A percentile compares a stretch with the other conserved stretches of the same genome.
These are phyloP conservation scores for Isabelozyma gotoi DNA, from an alignment of 805 yeast genomes.

Conservation along the genomic window DNA sequence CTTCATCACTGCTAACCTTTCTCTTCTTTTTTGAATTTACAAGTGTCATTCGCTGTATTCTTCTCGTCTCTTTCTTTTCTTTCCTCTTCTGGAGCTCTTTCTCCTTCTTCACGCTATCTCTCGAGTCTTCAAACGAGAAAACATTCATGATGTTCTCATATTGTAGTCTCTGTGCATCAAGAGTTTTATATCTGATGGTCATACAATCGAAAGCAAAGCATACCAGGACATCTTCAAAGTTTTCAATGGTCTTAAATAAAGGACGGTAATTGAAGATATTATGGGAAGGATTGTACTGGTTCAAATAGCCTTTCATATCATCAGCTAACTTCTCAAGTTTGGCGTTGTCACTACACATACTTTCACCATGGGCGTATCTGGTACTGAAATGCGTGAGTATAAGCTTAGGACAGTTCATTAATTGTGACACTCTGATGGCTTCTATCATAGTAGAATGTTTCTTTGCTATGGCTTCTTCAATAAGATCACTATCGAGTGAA, in stretches of 20 bases:
- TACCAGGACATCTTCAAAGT: slow-evolving; percentile 32
- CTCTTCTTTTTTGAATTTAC: slow-evolving; percentile 19
- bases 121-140: slow-evolving; percentile 19
- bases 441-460: slow-evolving; percentile 88
- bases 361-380: slow-evolving; percentile 54
- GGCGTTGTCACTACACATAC: slow-evolving; percentile 22
- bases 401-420: slow-evolving; percentile 70
- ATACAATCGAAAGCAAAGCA: slow-evolving; percentile 43
- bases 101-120: slow-evolving; percentile 7
- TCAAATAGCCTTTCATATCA: slow-evolving; percentile 29
- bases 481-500: slow-evolving; percentile 77
- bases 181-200: slow-evolving; percentile 26
- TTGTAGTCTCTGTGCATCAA: slow-evolving; percentile 25
- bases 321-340: slow-evolving; percentile 20
- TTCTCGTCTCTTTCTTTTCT: slow-evolving; percentile 29
- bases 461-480: slow-evolving; percentile 76
- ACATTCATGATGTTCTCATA: slow-evolving; percentile 24
- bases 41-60: slow-evolving; percentile 26
- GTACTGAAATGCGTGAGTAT: slow-evolving; percentile 92
- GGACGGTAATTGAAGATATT: slow-evolving; percentile 21
- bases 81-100: slow-evolving; percentile 19
- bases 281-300: slow-evolving; percentile 15
- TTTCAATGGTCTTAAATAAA: slow-evolving; percentile 7
- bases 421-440: slow-evolving; percentile 67
- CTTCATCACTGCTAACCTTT: slow-evolving; percentile 14